Evolutionary conservation across 306 rosid genomes (phyloP).

Genomic region (Hylodesmum podocarpum): DNA sequence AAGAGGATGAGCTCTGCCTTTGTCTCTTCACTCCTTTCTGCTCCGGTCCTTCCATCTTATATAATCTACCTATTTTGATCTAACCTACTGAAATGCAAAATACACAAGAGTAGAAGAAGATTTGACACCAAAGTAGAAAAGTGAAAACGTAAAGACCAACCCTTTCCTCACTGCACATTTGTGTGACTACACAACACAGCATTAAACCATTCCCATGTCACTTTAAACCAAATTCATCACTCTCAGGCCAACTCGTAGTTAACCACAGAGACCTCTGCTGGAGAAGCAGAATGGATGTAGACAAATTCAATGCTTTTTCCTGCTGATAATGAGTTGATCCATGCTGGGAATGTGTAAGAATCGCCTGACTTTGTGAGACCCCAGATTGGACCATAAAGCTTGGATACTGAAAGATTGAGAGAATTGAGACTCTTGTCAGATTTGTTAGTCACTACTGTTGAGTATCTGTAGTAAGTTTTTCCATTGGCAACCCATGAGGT

Average conservation of each 20-base stretch:
- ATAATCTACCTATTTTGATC: slow-evolving; percentile 46
- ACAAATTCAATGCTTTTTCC: slow-evolving; percentile 94
- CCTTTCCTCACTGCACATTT: slow-evolving; percentile 53
- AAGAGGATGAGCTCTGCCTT: slow-evolving; percentile 96
- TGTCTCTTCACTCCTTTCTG: slow-evolving; percentile 97
- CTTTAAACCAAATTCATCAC: slow-evolving; percentile 2
- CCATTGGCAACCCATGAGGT: slow-evolving; percentile 73
- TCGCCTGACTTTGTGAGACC: slow-evolving; percentile 71
- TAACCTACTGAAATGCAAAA: slow-evolving; percentile 52
- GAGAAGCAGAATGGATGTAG: slow-evolving; percentile 84
- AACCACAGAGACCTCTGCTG: slow-evolving; percentile 67
- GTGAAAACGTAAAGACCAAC: slow-evolving; percentile 30
- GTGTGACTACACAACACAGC: slow-evolving; percentile 60
- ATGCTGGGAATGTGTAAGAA: slow-evolving; percentile 74
- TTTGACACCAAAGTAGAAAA: slow-evolving; percentile 22
- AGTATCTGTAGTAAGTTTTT: slow-evolving; percentile 80
- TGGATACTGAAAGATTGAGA: slow-evolving; percentile 62
- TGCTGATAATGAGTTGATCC: slow-evolving; percentile 71
- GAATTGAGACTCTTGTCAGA: slow-evolving; percentile 59
- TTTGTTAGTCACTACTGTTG: slow-evolving; percentile 76
- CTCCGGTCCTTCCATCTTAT: slow-evolving; percentile 66
- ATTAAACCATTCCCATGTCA: slow-evolving; percentile 35
- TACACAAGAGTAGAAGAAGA: slow-evolving; percentile 44
- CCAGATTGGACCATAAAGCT: slow-evolving; percentile 95
- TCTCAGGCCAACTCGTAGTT: slow-evolving; percentile 66